Percentiles rank a stretch among this genome's conserved stretches.
These are phyloP conservation scores for Phlebiopsis gigantea DNA, from an alignment of 768 basidiomycete genomes.

Conservation along the genomic window DNA sequence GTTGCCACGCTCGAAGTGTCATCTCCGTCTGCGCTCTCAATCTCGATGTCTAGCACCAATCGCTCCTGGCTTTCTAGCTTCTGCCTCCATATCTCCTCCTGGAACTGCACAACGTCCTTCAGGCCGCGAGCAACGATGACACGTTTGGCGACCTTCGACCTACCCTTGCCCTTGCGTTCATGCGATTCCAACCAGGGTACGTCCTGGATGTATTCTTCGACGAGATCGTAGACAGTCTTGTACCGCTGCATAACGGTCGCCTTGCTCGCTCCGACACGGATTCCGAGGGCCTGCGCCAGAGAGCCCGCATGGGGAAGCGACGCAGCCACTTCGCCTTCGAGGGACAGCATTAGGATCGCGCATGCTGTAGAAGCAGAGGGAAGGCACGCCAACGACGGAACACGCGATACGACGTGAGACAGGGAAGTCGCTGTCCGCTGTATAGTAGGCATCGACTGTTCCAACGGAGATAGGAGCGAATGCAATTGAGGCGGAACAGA, in stretches of 20 bases:
- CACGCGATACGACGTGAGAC: constrained; percentile 18
- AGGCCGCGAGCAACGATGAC: constrained; percentile 60
- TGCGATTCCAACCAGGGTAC: constrained; percentile 73
- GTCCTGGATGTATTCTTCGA: constrained; percentile 54
- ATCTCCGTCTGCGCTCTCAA: constrained; percentile 25
- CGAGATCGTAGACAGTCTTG: constrained; percentile 54
- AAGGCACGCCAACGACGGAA: constrained; percentile 29
- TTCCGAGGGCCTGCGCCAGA: constrained; percentile 53
- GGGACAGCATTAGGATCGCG: constrained; percentile 61
- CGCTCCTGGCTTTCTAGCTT: constrained; percentile 31
- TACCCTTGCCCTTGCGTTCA: constrained; percentile 36
- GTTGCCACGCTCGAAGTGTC: constrained; percentile 11
- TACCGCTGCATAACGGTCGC: constrained; percentile 65
- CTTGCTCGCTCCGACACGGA: constrained; percentile 44
- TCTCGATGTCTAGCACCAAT: constrained; percentile 34
- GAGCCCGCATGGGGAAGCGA: constrained; percentile 48
- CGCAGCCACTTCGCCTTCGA: constrained; percentile 60
- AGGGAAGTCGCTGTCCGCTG: constrained; percentile 19
- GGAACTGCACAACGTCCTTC: constrained; percentile 65
- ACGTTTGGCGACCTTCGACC: constrained; percentile 60
- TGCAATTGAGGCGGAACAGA: constrained; percentile 17
- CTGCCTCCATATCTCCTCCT: constrained; percentile 53
- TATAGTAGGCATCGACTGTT: constrained; percentile 15
- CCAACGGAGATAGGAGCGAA: constrained; percentile 16
- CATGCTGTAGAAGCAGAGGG: constrained; percentile 52